Evolutionary conservation across 2,329 filamentous ascomycete genomes (phyloP).

Genomic region (Fusarium ramigenum): DNA sequence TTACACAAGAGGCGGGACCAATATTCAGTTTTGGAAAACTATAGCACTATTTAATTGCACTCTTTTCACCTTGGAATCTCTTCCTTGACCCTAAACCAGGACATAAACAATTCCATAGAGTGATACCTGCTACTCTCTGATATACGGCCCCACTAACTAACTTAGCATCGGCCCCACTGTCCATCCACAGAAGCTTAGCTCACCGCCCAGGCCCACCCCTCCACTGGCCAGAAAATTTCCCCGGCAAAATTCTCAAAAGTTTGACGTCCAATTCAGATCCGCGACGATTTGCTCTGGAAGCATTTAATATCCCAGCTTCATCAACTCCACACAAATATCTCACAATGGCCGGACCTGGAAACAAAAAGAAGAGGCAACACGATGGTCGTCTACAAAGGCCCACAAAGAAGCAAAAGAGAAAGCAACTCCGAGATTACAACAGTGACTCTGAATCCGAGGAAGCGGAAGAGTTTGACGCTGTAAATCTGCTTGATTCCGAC

Average conservation of each 20-base stretch:
- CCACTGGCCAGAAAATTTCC: constrained; percentile 42
- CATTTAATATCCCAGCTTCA: constrained; percentile 11
- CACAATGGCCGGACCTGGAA: constrained; percentile 47
- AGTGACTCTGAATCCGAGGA: constrained; percentile 61
- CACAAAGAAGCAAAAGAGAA: constrained; percentile 63
- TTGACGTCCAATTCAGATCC: constrained; percentile 30
- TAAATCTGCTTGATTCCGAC: constrained; percentile 66
- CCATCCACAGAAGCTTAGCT: constrained; percentile 26
- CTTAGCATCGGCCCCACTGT: constrained; percentile 1
- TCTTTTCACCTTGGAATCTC: not conserved
- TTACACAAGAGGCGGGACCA: not conserved
- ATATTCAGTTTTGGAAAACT: not conserved
- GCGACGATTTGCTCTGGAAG: constrained; percentile 21
- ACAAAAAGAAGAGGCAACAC: constrained; percentile 49
- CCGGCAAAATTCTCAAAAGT: constrained; percentile 44
- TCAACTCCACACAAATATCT: constrained; percentile 18
- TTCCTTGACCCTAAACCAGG: not conserved
- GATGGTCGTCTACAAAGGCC: constrained; percentile 51
- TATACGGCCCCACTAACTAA: constrained; percentile 8
- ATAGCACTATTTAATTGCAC: constrained; percentile 6
- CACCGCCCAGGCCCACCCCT: constrained; percentile 41
- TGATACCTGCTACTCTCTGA: not conserved
- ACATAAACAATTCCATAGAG: not conserved
- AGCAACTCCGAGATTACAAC: constrained; percentile 58
- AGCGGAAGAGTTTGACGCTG: constrained; percentile 57